Percentiles rank a stretch among this genome's conserved stretches.
Evolutionary conservation across 2,329 filamentous ascomycete species (phyloP).

Genomic region (Pseudopyrenochaeta lycopersici): DNA sequence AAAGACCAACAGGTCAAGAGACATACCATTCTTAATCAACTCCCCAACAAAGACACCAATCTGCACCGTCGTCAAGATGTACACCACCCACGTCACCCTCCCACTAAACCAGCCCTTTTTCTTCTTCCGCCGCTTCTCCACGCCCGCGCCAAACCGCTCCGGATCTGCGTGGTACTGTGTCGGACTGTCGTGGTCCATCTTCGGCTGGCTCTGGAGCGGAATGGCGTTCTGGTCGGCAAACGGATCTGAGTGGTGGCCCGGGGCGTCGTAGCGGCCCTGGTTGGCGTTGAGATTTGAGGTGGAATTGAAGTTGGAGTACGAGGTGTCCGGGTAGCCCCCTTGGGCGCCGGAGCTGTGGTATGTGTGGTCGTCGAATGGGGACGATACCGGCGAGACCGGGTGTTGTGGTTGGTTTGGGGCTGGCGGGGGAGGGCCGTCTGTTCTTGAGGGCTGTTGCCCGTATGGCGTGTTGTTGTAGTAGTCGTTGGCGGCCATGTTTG

Average conservation of each 20-base stretch:
- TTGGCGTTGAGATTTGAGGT: conserved; percentile 41
- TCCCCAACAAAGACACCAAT: conserved; percentile 88
- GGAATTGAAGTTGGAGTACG: conserved; percentile 62
- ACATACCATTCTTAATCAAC: conserved; percentile 81
- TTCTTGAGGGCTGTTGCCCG: conserved; percentile 22
- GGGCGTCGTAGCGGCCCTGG: conserved; percentile 43
- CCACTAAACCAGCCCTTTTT: conserved; percentile 65
- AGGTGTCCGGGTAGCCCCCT: conserved; percentile 62
- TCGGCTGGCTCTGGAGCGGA: conserved; percentile 53
- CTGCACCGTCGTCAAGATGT: conserved; percentile 78
- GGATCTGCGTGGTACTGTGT: conserved; percentile 50
- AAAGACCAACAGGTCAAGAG: no score
- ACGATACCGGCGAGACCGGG: conserved; percentile 43
- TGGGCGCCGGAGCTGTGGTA: conserved; percentile 63
- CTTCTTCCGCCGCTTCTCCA: conserved; percentile 38
- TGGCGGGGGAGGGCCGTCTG: conserved; percentile 50
- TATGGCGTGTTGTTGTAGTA: conserved; percentile 65
- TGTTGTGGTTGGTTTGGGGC: conserved; percentile 39
- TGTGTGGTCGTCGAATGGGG: conserved; percentile 42
- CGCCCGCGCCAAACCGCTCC: conserved; percentile 45
- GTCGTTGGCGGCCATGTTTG: conserved; percentile 61
- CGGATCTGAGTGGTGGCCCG: conserved; percentile 61
- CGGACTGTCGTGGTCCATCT: conserved; percentile 48
- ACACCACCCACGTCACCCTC: conserved; percentile 80
- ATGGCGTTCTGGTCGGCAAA: conserved; percentile 60